phyloP scores from a whole-genome alignment of 1,284 basidiomycete species.

The Ceratorhiza oryzae-sativae region DNA sequence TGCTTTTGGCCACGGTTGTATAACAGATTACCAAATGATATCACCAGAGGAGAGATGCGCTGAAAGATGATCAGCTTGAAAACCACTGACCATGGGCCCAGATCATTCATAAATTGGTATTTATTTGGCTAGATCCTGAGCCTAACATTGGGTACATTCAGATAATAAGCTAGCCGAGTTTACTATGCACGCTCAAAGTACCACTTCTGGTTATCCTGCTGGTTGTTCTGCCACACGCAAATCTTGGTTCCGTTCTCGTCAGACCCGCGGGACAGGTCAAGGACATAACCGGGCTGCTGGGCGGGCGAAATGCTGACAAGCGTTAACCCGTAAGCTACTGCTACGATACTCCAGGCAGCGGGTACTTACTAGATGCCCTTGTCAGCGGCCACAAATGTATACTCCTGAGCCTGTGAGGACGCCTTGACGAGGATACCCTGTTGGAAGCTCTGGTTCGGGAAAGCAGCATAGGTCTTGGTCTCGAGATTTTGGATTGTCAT shows the following conservation, averaged over 20 bases:
- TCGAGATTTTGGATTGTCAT: slow-evolving; percentile 27
- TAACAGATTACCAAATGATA: neutral
- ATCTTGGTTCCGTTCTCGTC: slow-evolving; percentile 29
- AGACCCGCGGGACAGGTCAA: slow-evolving; percentile 25
- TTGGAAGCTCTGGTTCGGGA: slow-evolving; percentile 29
- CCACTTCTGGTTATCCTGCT: slow-evolving; percentile 40
- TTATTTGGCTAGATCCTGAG: slow-evolving; percentile 3
- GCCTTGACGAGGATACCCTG: slow-evolving; percentile 35
- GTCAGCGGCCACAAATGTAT: slow-evolving; percentile 25
- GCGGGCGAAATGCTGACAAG: slow-evolving; percentile 7
- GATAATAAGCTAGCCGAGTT: neutral
- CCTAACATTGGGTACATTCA: neutral
- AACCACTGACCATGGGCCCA: too few species aligned
- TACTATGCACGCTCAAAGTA: slow-evolving; percentile 38
- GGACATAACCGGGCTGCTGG: slow-evolving; percentile 23
- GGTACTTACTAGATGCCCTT: slow-evolving; percentile 29
- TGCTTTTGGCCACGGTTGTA: neutral
- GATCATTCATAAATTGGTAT: neutral
- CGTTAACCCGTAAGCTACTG: neutral
- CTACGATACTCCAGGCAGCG: neutral
- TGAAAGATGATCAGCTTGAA: too few species aligned
- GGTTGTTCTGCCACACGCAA: slow-evolving; percentile 39
- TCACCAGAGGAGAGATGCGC: neutral
- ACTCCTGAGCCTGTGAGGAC: slow-evolving; percentile 27
- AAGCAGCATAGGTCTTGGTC: slow-evolving; percentile 20